Base-by-base conservation (phyloP, 75 land plant genomes). In the Selaginella moellendorffii region DNA sequence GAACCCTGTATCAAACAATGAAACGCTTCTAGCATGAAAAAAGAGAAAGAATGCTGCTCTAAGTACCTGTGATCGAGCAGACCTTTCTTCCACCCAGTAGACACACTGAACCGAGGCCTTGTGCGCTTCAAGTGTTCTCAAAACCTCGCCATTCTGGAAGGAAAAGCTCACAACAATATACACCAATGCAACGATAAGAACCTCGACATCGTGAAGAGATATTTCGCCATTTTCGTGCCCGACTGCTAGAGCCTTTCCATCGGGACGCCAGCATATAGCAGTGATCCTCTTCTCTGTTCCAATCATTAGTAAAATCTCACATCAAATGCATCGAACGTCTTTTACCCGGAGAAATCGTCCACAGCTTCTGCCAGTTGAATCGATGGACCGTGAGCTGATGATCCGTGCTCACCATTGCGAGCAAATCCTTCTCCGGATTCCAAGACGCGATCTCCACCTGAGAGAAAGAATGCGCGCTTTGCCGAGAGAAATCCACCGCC, bases 401-500 rank as follows among this genome's bases (percentile, higher is more conserved):
- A 27, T 93, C 98, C 18, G 80, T 82, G 0, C 90, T 88, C 17
- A 86, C 90, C 95, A 93, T 93, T 17, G 96, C 98, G 19, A 93
- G 73, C 56, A 93, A 71, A 69, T 93, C 98, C 73, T 93, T 93
- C 79, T 88, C 90, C 12, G 98, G 98, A 70, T 93, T 89, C 98
- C 98, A 93, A 67, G 83, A 90, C 22, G 93, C 90, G 2, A 74
- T 81, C 65, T 80, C 85, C 1, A 88, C 71, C 98, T 93, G n/a
- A 56, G 60, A 2, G 14, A 20, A 24, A 9, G 19, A 56, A 56
- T 24, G 8, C 8, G 24, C 24, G 24, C 24, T 56, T n/a, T n/a
- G n/a, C n/a, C n/a, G n/a, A n/a, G n/a, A n/a, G n/a, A n/a, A n/a
- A n/a, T n/a, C n/a, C n/a, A n/a, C n/a, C n/a, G n/a, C n/a, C n/a